phyloP scores from a whole-genome alignment of 805 yeast genomes.

The Saccharomycopsis malanga region DNA sequence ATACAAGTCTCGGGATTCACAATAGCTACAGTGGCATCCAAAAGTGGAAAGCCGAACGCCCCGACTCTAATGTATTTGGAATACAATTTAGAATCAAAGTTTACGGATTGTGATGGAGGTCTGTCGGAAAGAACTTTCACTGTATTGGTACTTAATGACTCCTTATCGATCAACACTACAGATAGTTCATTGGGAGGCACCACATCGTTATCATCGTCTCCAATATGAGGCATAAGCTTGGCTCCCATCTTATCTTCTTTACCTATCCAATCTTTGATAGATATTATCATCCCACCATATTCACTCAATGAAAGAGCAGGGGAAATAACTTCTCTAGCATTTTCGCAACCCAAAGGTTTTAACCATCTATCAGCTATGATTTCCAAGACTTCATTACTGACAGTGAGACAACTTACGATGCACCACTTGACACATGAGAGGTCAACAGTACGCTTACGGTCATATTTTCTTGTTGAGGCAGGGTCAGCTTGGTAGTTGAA shows the following conservation, averaged over 20 bases:
- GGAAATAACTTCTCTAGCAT: conserved; percentile 68
- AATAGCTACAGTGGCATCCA: conserved; percentile 88
- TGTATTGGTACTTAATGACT: conserved; percentile 62
- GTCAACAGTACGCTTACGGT: conserved; percentile 67
- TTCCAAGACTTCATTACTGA: conserved; percentile 89
- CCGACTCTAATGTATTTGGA: conserved; percentile 48
- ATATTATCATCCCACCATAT: conserved; percentile 92
- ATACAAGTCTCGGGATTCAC: conserved; percentile 89
- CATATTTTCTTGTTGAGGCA: conserved; percentile 70
- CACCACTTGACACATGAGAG: conserved; percentile 83
- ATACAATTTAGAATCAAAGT: conserved; percentile 26
- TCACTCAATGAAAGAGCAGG: conserved; percentile 87
- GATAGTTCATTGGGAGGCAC: conserved; percentile 39
- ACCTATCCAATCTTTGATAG: conserved; percentile 88
- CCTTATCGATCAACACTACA: conserved; percentile 66
- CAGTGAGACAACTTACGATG: conserved; percentile 76
- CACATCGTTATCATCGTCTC: conserved; percentile 32
- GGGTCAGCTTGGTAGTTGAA: conserved; percentile 92
- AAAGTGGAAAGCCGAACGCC: conserved; percentile 90
- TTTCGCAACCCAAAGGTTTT: conserved; percentile 78
- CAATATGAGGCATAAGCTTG: conserved; percentile 31
- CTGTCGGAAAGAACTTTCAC: conserved; percentile 58
- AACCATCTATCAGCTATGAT: conserved; percentile 86
- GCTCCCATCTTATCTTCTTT: conserved; percentile 57
- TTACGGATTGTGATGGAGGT: conserved; percentile 45